Evolutionary conservation across 305 asterid genomes (phyloP), one percentile per base, ranked within the genome.

Genomic region (Petunia hybrid): DNA sequence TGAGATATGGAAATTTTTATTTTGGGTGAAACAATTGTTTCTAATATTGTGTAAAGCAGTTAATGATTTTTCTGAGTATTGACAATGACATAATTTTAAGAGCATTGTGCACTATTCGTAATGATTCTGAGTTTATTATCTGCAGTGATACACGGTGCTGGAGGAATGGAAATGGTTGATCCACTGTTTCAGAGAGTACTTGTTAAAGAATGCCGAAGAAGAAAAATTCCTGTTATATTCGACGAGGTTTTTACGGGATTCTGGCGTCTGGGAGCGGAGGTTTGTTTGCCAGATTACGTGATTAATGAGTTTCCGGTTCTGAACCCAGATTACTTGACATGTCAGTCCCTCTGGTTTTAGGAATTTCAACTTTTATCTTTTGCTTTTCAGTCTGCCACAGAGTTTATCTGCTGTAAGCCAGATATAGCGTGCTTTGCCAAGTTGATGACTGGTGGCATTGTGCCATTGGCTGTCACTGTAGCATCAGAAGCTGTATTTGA

Each of bases 231-330:
- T 7, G 97, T 94, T 85, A 94, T 96, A 69, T 96, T 94, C 78
- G 97, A 96, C 78, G 99, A 96, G 85, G 98, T 96, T 67, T 93
- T 96, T 86, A 96, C 98, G 79, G 99, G 99, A 84, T 96, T 96
- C 83, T 94, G 99, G 99, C 98, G 97, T 77, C 97, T 96, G 45
- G 98, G 98, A 78, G 87, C 89, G 79, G 98, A 94, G 98, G 99
- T 96, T 84, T 69, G 94, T 85, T 61, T 71, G 16, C 42, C 69
- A 64, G 8, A 55, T 36, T 56, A 67, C 51, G n/a, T 68, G 12
- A 66, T 3, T 40, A 53, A 22, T 71, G 48, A 78, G 55, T 64
- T 77, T 53, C n/a, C 78, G 64, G 62, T 57, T 77, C 59, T 43
- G 16, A 69, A 16, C 76, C 41, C 14, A 59, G 8, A 45, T 45